Conservation (phyloP, 345 rosid genomes). For the Sisymbrium altissimum region DNA sequence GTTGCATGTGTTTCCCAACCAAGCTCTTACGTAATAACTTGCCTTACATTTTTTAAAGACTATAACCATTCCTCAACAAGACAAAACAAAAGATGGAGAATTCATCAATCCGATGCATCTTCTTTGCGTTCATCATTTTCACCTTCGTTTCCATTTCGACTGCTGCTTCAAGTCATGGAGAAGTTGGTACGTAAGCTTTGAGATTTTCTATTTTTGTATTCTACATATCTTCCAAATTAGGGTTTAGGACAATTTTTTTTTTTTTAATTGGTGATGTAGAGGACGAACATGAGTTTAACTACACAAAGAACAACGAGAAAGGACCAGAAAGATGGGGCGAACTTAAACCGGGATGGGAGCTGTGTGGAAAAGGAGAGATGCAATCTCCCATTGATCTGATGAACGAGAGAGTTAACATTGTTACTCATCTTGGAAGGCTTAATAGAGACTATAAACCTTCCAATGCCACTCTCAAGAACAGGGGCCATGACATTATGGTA, state of each 20-base stretch:
- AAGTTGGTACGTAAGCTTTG: slow-evolving; percentile 23
- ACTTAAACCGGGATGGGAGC: slow-evolving; percentile 54
- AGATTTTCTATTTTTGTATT: neutral
- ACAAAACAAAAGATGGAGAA: slow-evolving; percentile 12
- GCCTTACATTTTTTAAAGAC: neutral
- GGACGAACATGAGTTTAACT: slow-evolving; percentile 65
- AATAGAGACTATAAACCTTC: slow-evolving; percentile 51
- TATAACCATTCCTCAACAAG: neutral
- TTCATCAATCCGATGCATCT: slow-evolving; percentile 6
- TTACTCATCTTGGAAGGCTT: slow-evolving; percentile 58
- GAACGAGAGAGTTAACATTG: slow-evolving; percentile 49
- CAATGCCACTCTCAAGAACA: slow-evolving; percentile 62
- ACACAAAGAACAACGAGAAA: slow-evolving; percentile 30
- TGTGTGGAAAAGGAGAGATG: slow-evolving; percentile 63
- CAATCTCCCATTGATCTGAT: slow-evolving; percentile 84
- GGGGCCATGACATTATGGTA: slow-evolving; percentile 95
- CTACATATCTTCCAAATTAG: neutral
- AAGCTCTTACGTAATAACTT: slow-evolving; percentile 1
- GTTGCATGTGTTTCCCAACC: slow-evolving; percentile 18
- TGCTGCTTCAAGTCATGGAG: slow-evolving; percentile 29
- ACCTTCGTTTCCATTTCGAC: neutral
- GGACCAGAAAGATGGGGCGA: slow-evolving; percentile 83
- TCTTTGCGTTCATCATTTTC: slow-evolving; percentile 12
- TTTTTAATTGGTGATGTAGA: slow-evolving; percentile 36
- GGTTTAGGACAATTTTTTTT: neutral